phyloP scores from a whole-genome alignment of 371 early-diverging fungal species.

The Rhizomucor miehei region DNA sequence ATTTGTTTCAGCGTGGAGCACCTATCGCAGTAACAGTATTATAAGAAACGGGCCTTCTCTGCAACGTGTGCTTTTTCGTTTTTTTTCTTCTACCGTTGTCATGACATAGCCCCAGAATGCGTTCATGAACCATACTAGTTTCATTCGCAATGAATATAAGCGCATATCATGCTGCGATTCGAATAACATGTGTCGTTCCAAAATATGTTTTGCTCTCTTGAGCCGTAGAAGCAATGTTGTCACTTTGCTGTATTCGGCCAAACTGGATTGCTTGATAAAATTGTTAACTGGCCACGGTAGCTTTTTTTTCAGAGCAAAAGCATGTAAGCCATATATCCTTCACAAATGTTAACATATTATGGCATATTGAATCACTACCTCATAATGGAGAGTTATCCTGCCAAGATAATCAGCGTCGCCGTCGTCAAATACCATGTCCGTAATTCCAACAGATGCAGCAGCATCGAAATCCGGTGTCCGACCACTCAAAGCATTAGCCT shows the following conservation, averaged over 20 bases:
- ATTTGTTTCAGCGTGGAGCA: slow-evolving; percentile 26
- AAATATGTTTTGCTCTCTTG: slow-evolving; percentile 44
- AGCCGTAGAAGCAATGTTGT: slow-evolving; percentile 32
- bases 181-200: slow-evolving; percentile 41
- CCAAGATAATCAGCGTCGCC: no score
- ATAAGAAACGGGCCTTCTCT: neutral
- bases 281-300: slow-evolving; percentile 50
- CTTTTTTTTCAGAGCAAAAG: no score
- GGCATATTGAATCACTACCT: no score
- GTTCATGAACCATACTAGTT: slow-evolving; percentile 50
- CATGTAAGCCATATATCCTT: no score
- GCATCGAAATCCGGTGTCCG: slow-evolving; percentile 1
- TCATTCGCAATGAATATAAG: slow-evolving; percentile 42
- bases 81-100: slow-evolving; percentile 35
- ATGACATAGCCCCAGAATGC: slow-evolving; percentile 46
- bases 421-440: no score
- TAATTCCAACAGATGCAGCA: no score
- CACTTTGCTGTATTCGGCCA: slow-evolving; percentile 33
- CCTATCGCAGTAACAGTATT: slow-evolving; percentile 18
- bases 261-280: slow-evolving; percentile 25
- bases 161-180: slow-evolving; percentile 8
- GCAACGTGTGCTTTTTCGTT: neutral
- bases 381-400: no score
- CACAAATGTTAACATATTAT: no score
- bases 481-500: slow-evolving; percentile 18